Evolutionary conservation across 2,329 filamentous ascomycete genomes (phyloP).

Genomic region (Aspergillus phoenicis): DNA sequence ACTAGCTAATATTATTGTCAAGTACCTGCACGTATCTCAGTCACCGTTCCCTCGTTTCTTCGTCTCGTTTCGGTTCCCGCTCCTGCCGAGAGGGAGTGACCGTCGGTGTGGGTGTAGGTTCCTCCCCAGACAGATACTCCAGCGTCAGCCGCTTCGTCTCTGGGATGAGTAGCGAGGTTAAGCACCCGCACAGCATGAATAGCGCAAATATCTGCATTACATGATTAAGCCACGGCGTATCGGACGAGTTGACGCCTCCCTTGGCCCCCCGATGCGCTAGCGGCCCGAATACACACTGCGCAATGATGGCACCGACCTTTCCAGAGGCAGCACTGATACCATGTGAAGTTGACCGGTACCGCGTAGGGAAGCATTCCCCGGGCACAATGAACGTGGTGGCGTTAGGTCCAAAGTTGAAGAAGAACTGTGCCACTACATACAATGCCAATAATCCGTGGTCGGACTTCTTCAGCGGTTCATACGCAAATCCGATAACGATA

Average conservation of each 20-base stretch:
- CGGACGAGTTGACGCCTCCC: constrained; percentile 47
- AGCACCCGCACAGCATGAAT: constrained; percentile 74
- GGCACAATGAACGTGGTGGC: constrained; percentile 66
- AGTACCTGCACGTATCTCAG: background rate
- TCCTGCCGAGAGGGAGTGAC: background rate
- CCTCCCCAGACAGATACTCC: constrained; percentile 69
- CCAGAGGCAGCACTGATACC: constrained; percentile 68
- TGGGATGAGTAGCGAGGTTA: constrained; percentile 72
- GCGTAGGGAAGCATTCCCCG: constrained; percentile 66
- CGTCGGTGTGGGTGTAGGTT: background rate
- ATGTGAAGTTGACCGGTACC: constrained; percentile 66
- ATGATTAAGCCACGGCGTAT: constrained; percentile 68
- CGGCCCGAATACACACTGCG: constrained; percentile 66
- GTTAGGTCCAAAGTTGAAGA: constrained; percentile 58
- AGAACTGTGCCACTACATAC: constrained; percentile 66
- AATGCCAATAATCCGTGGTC: constrained; percentile 59
- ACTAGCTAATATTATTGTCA: no score
- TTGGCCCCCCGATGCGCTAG: constrained; percentile 60
- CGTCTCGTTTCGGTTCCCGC: background rate
- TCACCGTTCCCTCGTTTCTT: background rate
- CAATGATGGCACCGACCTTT: constrained; percentile 69
- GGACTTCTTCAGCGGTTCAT: constrained; percentile 36
- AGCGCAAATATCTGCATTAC: constrained; percentile 77
- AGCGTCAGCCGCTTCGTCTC: constrained; percentile 76
- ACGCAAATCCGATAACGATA: constrained; percentile 63